Evolutionary conservation across 2,329 filamentous ascomycete genomes (phyloP).

Genomic region (Botryosphaeria dothidea): DNA sequence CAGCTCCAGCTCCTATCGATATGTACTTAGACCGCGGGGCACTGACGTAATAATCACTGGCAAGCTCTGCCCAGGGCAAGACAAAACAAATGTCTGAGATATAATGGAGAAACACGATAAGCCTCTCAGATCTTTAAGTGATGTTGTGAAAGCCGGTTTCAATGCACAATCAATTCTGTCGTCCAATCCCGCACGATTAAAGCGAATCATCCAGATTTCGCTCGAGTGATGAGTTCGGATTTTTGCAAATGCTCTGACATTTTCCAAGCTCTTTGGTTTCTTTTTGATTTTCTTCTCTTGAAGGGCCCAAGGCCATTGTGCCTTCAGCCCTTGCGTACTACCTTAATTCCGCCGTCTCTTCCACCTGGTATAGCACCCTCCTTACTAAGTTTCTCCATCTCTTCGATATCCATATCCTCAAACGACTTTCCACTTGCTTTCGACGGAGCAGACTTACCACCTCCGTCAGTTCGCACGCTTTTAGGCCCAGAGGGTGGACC

Average conservation of each 20-base stretch:
- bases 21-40: background rate
- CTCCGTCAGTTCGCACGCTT: constrained; percentile 17
- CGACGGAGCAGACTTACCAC: constrained; percentile 17
- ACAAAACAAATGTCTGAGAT: too few species aligned
- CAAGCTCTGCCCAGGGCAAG: too few species aligned
- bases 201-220: too few species aligned
- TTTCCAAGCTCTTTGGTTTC: too few species aligned
- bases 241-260: background rate
- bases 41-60: background rate
- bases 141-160: too few species aligned
- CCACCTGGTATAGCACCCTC: constrained; percentile 18
- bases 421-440: constrained; percentile 11
- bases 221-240: too few species aligned
- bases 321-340: constrained; percentile 58
- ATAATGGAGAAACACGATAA: too few species aligned
- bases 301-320: background rate
- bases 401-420: constrained; percentile 40
- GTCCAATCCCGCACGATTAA: too few species aligned
- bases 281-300: too few species aligned
- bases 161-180: too few species aligned
- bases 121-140: too few species aligned
- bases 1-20: background rate
- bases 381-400: constrained; percentile 36
- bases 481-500: constrained; percentile 13
- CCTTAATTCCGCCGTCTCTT: constrained; percentile 66